phyloP scores from a whole-genome alignment of 192 early-diverging fungal species.

The Coemansia sp. region DNA sequence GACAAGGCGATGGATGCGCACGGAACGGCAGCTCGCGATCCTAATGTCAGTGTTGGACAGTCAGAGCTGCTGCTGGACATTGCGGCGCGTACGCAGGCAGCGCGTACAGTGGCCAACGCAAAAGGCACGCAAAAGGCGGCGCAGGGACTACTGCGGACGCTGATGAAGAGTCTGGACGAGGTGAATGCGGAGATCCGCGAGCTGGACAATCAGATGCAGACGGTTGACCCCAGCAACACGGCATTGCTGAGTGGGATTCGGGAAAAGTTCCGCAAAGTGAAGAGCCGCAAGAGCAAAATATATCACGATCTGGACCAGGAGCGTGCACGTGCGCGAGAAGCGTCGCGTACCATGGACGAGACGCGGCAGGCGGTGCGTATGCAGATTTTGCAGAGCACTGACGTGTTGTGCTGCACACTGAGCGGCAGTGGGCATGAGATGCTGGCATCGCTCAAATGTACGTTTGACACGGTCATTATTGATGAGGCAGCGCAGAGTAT shows the following conservation, averaged over 20 bases:
- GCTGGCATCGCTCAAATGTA: constrained; percentile 61
- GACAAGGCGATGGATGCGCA: constrained; percentile 59
- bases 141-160: constrained; percentile 8
- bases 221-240: constrained; percentile 21
- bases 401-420: constrained; percentile 84
- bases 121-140: constrained; percentile 18
- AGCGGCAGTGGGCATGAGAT: constrained; percentile 85
- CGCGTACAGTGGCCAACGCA: constrained; percentile 9
- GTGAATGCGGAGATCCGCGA: constrained; percentile 26
- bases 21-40: constrained; percentile 1
- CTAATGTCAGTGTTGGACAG: constrained; percentile 26
- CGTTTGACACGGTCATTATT: constrained; percentile 86
- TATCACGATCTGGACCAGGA: constrained; percentile 18
- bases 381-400: constrained; percentile 71
- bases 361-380: constrained; percentile 59
- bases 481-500: constrained; percentile 96
- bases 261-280: constrained; percentile 14
- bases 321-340: constrained; percentile 45
- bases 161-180: constrained; percentile 23
- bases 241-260: constrained; percentile 21
- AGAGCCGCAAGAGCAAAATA: constrained; percentile 15
- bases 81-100: constrained; percentile 9
- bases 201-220: constrained; percentile 21
- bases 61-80: constrained; percentile 25
- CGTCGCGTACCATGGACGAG: constrained; percentile 48